Evolutionary conservation across 2,329 filamentous ascomycete genomes (phyloP).

Genomic region (Sphaerostilbella broomeana): DNA sequence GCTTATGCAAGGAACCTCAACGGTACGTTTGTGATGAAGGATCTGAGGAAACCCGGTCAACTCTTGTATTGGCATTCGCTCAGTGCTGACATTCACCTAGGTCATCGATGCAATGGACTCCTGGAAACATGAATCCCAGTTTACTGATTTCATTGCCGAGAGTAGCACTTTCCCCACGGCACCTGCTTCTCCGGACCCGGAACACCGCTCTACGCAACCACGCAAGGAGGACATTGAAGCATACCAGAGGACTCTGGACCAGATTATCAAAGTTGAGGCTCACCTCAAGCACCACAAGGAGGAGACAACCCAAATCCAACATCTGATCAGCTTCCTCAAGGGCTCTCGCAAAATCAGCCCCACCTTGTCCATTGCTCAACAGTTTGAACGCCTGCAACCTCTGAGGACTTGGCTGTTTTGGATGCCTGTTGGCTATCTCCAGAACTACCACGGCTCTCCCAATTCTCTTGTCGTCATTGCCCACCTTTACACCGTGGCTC

Average conservation of each 20-base stretch:
- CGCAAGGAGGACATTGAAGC: conserved; percentile 64
- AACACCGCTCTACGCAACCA: conserved; percentile 55
- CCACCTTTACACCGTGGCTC: conserved; percentile 83
- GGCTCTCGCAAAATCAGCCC: conserved; percentile 65
- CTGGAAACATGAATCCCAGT: conserved; percentile 86
- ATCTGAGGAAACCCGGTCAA: not conserved
- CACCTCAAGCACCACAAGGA: conserved; percentile 64
- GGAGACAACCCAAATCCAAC: conserved; percentile 60
- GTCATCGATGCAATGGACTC: conserved; percentile 86
- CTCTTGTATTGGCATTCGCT: not conserved
- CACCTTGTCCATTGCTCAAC: conserved; percentile 66
- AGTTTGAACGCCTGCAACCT: conserved; percentile 84
- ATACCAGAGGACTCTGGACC: conserved; percentile 59
- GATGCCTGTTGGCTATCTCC: conserved; percentile 79
- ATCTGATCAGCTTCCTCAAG: conserved; percentile 66
- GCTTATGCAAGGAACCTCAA: conserved; percentile 83
- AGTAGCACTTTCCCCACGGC: conserved; percentile 67
- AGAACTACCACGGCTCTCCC: conserved; percentile 67
- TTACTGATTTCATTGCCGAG: conserved; percentile 74
- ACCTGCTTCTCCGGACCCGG: conserved; percentile 54
- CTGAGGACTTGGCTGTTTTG: conserved; percentile 93
- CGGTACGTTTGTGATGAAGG: conserved; percentile 49
- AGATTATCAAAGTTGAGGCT: conserved; percentile 61
- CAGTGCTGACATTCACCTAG: conserved; percentile 33
- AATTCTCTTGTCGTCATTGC: conserved; percentile 77